Percentiles rank a stretch among this genome's conserved stretches.
Conservation (phyloP, 192 early-diverging fungal species). For the Rhizoclosmatium sp. region DNA sequence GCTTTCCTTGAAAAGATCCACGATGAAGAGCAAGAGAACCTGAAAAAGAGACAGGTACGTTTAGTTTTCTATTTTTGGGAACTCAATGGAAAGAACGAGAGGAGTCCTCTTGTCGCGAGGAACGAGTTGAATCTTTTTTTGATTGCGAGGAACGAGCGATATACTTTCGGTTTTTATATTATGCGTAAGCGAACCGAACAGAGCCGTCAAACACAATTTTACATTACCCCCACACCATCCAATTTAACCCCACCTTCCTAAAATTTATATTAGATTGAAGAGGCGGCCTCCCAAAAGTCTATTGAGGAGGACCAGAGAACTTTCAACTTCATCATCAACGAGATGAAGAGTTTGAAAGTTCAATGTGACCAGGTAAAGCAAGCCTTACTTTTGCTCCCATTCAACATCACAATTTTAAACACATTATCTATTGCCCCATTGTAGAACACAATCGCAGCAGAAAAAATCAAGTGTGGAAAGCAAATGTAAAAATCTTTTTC, state of each 20-base stretch:
- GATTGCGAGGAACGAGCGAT: neutral
- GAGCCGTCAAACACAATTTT: too few species aligned
- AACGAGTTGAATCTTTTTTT: neutral
- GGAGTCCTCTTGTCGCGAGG: neutral
- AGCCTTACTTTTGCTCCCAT: neutral
- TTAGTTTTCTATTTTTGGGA: neutral
- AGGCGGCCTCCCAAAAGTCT: constrained; percentile 27
- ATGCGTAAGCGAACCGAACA: too few species aligned
- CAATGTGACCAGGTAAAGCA: constrained; percentile 31
- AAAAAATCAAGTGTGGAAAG: constrained; percentile 38
- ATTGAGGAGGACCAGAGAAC: constrained; percentile 40
- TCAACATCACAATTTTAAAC: neutral
- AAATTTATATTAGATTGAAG: constrained; percentile 12
- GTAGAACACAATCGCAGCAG: constrained; percentile 36
- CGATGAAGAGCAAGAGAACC: constrained; percentile 41
- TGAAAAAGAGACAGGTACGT: constrained; percentile 34
- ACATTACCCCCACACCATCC: too few species aligned
- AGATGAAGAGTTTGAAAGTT: constrained; percentile 40
- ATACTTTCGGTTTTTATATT: too few species aligned
- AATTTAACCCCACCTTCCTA: too few species aligned
- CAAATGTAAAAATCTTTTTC: constrained; percentile 33
- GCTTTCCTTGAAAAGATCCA: constrained; percentile 36
- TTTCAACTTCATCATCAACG: constrained; percentile 38
- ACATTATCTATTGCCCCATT: neutral
- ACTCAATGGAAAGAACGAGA: neutral